Evolutionary conservation across 2,329 filamentous ascomycete species (phyloP).

Genomic region (Ceratocystis cacaofunesta): DNA sequence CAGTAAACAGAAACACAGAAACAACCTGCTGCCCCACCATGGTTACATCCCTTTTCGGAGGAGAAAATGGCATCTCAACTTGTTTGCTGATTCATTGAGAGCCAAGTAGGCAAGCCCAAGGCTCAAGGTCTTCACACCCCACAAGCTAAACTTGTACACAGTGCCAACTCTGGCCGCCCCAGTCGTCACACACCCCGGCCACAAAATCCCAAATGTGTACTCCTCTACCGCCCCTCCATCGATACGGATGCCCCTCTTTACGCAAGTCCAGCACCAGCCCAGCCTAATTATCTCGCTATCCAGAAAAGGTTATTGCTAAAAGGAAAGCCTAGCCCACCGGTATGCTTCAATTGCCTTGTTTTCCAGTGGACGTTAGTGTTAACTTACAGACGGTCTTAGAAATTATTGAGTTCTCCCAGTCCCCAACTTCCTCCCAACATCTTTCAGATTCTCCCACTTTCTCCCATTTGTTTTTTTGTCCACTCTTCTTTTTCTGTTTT

Average conservation of each 20-base stretch:
- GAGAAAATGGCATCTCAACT: not conserved
- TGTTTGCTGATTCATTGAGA: conserved; percentile 2
- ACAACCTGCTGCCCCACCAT: not conserved
- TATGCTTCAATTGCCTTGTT: not conserved
- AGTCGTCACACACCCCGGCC: not conserved
- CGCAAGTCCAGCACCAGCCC: not conserved
- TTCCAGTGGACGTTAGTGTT: not conserved
- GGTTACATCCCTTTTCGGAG: not conserved
- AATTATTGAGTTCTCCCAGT: conserved; percentile 6
- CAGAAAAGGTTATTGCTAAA: not conserved
- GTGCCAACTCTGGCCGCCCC: not conserved
- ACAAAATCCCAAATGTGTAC: not conserved
- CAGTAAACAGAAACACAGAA: not conserved
- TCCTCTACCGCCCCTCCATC: not conserved
- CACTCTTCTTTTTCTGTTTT: not conserved
- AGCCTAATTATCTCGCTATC: not conserved
- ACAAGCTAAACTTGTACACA: not conserved
- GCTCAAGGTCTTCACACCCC: not conserved
- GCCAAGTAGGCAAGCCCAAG: not conserved
- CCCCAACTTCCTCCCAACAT: conserved; percentile 11
- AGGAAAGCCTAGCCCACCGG: not conserved
- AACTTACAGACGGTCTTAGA: not conserved
- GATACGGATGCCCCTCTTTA: conserved; percentile 2
- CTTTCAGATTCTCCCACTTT: conserved; percentile 7
- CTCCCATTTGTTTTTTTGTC: not conserved